These are phyloP conservation scores for Ustilago shanxiensis DNA, from an alignment of 1,284 basidiomycete species.

Conservation along the genomic window DNA sequence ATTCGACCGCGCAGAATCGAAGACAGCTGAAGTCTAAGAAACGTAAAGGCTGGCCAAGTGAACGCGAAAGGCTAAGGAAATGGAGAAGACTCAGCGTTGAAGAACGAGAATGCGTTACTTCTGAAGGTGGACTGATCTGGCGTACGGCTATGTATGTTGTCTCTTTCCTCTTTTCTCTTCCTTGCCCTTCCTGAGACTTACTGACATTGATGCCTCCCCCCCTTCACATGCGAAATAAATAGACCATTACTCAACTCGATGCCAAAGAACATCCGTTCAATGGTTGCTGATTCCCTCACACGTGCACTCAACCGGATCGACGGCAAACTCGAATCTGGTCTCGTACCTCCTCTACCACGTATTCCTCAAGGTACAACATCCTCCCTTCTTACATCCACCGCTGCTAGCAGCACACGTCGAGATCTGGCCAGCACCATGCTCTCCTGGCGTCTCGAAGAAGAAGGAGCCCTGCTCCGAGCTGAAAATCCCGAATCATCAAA, in stretches of 20 bases:
- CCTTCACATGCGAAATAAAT: background rate
- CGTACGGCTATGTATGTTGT: constrained; percentile 39
- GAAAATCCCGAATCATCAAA: constrained; percentile 3
- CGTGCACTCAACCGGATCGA: constrained; percentile 43
- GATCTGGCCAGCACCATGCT: constrained; percentile 46
- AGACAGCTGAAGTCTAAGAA: constrained; percentile 16
- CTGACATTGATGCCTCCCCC: background rate
- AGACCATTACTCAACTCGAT: constrained; percentile 44
- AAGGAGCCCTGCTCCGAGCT: constrained; percentile 24
- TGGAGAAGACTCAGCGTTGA: constrained; percentile 48
- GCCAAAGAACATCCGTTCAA: constrained; percentile 47
- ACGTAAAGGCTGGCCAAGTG: constrained; percentile 41
- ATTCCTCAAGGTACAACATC: constrained; percentile 18
- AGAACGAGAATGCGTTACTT: constrained; percentile 51
- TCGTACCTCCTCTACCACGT: constrained; percentile 41
- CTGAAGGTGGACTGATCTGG: constrained; percentile 58
- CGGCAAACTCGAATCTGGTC: constrained; percentile 32
- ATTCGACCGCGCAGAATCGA: background rate
- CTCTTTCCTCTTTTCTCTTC: background rate
- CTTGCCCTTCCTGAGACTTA: background rate
- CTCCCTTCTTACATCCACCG: background rate
- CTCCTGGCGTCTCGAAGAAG: constrained; percentile 44
- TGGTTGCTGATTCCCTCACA: constrained; percentile 35
- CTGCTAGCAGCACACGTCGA: constrained; percentile 10
- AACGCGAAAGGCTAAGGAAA: constrained; percentile 33